Conservation (phyloP, 2,329 filamentous ascomycete species). For the Penicillium sp. region DNA sequence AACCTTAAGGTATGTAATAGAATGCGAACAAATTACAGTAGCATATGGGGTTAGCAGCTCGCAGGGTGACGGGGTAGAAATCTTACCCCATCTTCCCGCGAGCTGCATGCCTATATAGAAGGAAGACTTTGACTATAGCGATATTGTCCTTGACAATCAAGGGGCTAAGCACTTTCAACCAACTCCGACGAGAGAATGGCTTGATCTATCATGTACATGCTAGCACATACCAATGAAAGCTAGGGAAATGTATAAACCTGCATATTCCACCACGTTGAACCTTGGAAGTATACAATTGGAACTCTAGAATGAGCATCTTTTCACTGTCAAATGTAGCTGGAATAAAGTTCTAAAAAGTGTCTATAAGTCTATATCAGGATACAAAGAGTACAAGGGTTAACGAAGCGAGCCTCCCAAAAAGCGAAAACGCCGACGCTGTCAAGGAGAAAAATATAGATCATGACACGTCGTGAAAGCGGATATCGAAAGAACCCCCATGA, state of each 20-base stretch:
- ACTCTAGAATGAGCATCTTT: background rate
- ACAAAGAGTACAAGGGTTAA: background rate
- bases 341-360: background rate
- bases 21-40: no score
- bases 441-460: slow-evolving; percentile 5
- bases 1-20: no score
- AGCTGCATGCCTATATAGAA: no score
- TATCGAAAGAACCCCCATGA: background rate
- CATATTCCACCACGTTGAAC: no score
- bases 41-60: no score
- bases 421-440: slow-evolving; percentile 8
- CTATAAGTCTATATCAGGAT: background rate
- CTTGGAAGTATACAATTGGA: background rate
- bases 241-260: background rate
- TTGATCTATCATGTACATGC: no score
- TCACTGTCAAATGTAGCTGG: background rate
- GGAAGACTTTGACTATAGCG: no score
- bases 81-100: no score
- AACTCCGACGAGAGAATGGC: no score
- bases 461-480: slow-evolving; percentile 7
- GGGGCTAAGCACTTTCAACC: no score
- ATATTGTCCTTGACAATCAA: no score
- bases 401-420: background rate
- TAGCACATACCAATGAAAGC: background rate
- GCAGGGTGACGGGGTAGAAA: no score